These are phyloP conservation scores for Geoglossum glabrum DNA, from an alignment of 495 filamentous ascomycete species.

Conservation along the genomic window DNA sequence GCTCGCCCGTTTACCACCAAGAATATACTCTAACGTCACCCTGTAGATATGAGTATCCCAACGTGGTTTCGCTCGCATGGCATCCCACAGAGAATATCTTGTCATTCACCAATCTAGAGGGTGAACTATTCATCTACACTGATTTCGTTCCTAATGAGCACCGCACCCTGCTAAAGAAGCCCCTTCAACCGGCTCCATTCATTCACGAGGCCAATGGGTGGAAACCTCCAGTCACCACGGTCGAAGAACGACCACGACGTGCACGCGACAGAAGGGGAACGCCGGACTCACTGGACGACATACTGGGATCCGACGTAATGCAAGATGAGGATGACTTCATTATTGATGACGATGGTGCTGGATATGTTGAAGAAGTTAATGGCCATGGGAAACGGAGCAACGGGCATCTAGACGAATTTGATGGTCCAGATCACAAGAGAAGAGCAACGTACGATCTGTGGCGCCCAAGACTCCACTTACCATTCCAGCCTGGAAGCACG, in stretches of 20 bases:
- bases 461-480: conserved; percentile 50
- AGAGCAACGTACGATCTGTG: conserved; percentile 26
- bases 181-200: conserved; percentile 59
- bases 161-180: conserved; percentile 35
- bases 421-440: conserved; percentile 38
- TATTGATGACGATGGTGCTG: conserved; percentile 86
- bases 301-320: conserved; percentile 20
- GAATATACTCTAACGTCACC: background rate
- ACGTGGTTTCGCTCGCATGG: conserved; percentile 73
- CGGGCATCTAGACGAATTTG: conserved; percentile 28
- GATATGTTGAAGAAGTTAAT: conserved; percentile 52
- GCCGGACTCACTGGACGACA: conserved; percentile 39
- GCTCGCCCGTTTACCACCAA: background rate
- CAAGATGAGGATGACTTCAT: conserved; percentile 60
- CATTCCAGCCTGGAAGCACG: conserved; percentile 86
- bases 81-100: conserved; percentile 73
- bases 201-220: conserved; percentile 43
- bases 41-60: conserved; percentile 46
- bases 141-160: conserved; percentile 55
- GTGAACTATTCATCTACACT: conserved; percentile 74
- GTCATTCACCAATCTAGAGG: conserved; percentile 78
- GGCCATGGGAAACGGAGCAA: conserved; percentile 37
- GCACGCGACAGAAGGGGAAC: conserved; percentile 21
- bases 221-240: conserved; percentile 17
- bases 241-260: conserved; percentile 11